Conservation (phyloP, 495 filamentous ascomycete genomes). For the Ascodesmis nigricans region DNA sequence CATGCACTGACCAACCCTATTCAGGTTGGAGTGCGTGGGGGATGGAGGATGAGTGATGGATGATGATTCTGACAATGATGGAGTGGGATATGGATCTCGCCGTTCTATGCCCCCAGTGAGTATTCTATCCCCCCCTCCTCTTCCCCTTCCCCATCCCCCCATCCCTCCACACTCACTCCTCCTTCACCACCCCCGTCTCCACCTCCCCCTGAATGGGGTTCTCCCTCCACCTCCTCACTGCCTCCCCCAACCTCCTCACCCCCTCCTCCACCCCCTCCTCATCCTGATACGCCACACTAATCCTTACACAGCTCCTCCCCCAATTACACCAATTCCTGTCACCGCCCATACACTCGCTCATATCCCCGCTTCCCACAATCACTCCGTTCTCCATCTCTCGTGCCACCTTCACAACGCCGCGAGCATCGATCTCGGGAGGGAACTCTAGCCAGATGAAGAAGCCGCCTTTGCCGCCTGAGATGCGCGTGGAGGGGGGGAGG, state of each 20-base stretch:
- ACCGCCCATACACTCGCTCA: slow-evolving; percentile 17
- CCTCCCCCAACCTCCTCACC: slow-evolving; percentile 13
- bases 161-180: too few species aligned
- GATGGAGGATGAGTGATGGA: too few species aligned
- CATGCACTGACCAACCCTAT: too few species aligned
- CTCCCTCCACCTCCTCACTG: slow-evolving; percentile 10
- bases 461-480: slow-evolving; percentile 14
- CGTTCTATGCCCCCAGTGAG: too few species aligned
- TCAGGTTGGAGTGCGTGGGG: too few species aligned
- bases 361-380: slow-evolving; percentile 10
- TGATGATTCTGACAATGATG: too few species aligned
- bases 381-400: slow-evolving; percentile 5
- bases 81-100: too few species aligned
- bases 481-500: slow-evolving; percentile 8
- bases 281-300: slow-evolving; percentile 16
- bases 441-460: slow-evolving; percentile 19
- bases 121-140: too few species aligned
- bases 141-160: too few species aligned
- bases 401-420: slow-evolving; percentile 11
- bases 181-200: too few species aligned
- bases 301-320: slow-evolving; percentile 14
- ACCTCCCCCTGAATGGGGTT: too few species aligned
- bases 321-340: slow-evolving; percentile 11
- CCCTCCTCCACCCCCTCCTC: slow-evolving; percentile 14
- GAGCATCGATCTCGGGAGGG: slow-evolving; percentile 8